These are phyloP conservation scores for Chiua sp. DNA, from an alignment of 1,284 basidiomycete genomes.

Conservation along the genomic window DNA sequence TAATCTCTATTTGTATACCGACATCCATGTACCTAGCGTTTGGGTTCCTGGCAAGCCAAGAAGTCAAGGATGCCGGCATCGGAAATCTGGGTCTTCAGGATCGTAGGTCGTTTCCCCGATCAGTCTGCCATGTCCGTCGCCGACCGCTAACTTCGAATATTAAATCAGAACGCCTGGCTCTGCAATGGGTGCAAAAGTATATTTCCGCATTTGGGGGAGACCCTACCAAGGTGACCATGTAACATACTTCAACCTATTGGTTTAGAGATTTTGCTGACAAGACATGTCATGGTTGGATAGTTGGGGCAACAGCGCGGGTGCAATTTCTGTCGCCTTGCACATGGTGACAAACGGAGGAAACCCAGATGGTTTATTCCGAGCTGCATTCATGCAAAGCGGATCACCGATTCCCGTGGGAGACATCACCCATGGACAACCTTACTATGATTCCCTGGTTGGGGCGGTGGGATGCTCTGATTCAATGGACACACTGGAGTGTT, in stretches of 20 bases:
- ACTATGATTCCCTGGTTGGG: conserved; percentile 18
- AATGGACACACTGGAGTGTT: too few species aligned
- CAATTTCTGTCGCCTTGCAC: conserved; percentile 37
- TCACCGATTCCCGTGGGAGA: conserved; percentile 24
- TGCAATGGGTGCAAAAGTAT: conserved; percentile 54
- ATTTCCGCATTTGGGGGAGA: conserved; percentile 57
- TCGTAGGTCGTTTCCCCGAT: conserved; percentile 41
- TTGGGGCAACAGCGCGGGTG: conserved; percentile 40
- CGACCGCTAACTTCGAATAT: too few species aligned
- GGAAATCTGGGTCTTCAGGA: conserved; percentile 61
- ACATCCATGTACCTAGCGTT: conserved; percentile 33
- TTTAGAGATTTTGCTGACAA: conserved; percentile 2
- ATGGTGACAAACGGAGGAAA: conserved; percentile 33
- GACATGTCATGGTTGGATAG: conserved; percentile 12
- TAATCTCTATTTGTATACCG: background rate
- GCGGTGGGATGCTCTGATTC: too few species aligned
- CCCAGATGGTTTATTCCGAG: conserved; percentile 37
- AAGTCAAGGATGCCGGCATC: conserved; percentile 54
- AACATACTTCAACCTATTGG: background rate
- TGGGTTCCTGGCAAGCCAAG: conserved; percentile 57
- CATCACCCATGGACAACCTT: conserved; percentile 29
- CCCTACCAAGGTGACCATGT: conserved; percentile 44
- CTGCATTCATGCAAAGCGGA: conserved; percentile 42
- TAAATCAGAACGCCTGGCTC: conserved; percentile 42
- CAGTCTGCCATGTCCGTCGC: too few species aligned